phyloP scores from a whole-genome alignment of 768 basidiomycete genomes.

The Lyophyllum decastes region DNA sequence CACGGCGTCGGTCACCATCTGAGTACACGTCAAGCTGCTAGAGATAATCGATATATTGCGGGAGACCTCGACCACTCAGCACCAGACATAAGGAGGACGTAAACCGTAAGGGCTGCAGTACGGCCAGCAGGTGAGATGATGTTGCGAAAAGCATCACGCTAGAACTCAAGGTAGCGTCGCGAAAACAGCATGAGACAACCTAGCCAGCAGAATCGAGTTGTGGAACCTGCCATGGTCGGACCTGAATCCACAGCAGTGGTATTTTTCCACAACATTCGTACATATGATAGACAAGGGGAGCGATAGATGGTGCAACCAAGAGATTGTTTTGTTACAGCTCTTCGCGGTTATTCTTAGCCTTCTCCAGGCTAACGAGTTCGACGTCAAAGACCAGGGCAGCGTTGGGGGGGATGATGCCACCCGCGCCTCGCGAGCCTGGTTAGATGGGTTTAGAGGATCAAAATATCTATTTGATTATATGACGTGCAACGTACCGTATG shows the following conservation, averaged over 20 bases:
- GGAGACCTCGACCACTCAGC: no score
- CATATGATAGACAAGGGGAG: not conserved
- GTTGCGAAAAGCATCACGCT: no score
- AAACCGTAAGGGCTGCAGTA: no score
- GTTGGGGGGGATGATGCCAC: constrained; percentile 64
- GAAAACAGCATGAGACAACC: no score
- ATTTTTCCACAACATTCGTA: not conserved
- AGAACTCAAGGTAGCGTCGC: no score
- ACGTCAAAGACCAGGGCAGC: constrained; percentile 86
- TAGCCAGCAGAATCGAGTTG: no score
- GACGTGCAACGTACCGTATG: constrained; percentile 66
- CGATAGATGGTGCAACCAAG: not conserved
- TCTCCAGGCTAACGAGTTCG: constrained; percentile 70
- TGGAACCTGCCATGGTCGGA: not conserved
- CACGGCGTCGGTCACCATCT: no score
- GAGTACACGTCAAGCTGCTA: no score
- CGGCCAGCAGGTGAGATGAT: no score
- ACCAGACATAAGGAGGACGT: no score
- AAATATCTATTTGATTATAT: not conserved
- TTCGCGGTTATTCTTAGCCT: not conserved
- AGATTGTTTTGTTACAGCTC: not conserved
- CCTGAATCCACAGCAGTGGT: not conserved
- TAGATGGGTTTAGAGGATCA: not conserved
- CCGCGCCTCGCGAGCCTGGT: constrained; percentile 74
- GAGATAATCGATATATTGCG: no score